phyloP scores from a whole-genome alignment of 208 protist species.

The Crithidia expoeki region DNA sequence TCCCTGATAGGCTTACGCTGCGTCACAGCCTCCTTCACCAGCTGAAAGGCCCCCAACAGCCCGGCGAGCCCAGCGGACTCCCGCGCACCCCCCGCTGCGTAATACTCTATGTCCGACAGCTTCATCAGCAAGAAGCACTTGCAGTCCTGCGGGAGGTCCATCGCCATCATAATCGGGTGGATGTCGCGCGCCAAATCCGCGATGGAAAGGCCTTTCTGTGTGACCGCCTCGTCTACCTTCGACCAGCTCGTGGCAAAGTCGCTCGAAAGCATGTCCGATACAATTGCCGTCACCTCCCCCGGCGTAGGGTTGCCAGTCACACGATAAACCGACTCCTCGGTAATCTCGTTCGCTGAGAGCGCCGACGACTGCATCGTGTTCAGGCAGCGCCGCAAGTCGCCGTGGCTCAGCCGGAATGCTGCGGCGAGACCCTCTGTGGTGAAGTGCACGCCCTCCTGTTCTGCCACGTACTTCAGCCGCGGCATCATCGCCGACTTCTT shows the following conservation, averaged over 20 bases:
- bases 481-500: slow-evolving; percentile 79
- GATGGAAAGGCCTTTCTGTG: slow-evolving; percentile 70
- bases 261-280: slow-evolving; percentile 71
- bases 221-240: slow-evolving; percentile 51
- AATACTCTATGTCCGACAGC: slow-evolving; percentile 83
- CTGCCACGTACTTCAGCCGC: slow-evolving; percentile 85
- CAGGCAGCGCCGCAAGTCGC: slow-evolving; percentile 97
- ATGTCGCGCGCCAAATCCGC: slow-evolving; percentile 78
- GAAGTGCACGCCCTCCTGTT: slow-evolving; percentile 81
- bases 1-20: slow-evolving; percentile 68
- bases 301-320: slow-evolving; percentile 88
- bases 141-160: slow-evolving; percentile 85
- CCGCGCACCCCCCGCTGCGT: slow-evolving; percentile 67
- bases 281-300: slow-evolving; percentile 67
- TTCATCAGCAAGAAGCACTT: slow-evolving; percentile 85
- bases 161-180: slow-evolving; percentile 80
- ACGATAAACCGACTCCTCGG: slow-evolving; percentile 79
- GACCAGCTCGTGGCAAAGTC: slow-evolving; percentile 70
- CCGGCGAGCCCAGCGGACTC: slow-evolving; percentile 66
- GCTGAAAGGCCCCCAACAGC: slow-evolving; percentile 80
- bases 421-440: slow-evolving; percentile 89
- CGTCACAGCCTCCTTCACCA: slow-evolving; percentile 85
- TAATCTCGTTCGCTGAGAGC: slow-evolving; percentile 72
- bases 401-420: slow-evolving; percentile 92
- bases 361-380: slow-evolving; percentile 97